phyloP scores from a whole-genome alignment of 2,329 filamentous ascomycete genomes.

The Tympanopsis confertula region DNA sequence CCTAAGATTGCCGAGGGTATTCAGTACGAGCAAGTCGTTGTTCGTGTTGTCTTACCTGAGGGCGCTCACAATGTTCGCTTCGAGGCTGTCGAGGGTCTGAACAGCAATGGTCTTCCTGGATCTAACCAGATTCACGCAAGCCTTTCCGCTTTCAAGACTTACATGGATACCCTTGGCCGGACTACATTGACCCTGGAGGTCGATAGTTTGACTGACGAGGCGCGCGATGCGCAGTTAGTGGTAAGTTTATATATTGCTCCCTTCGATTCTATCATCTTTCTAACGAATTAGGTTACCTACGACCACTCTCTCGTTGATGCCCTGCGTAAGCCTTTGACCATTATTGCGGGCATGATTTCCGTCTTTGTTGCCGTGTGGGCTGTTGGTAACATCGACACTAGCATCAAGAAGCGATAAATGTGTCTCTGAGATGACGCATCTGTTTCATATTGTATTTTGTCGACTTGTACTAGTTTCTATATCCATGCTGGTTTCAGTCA shows the following conservation, averaged over 20 bases:
- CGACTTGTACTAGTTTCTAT: too few relatives aligned
- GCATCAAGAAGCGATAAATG: constrained; percentile 1
- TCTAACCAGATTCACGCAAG: neutral
- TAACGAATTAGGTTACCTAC: neutral
- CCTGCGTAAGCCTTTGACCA: neutral
- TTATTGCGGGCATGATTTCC: neutral
- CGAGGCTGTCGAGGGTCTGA: neutral
- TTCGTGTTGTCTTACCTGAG: constrained; percentile 59
- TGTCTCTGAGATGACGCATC: neutral
- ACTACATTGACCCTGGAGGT: neutral
- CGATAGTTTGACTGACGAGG: neutral
- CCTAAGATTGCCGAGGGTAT: constrained; percentile 54
- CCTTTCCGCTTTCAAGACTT: neutral
- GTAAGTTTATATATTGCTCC: neutral
- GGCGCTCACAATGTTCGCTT: constrained; percentile 41
- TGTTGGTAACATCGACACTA: neutral
- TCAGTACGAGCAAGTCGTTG: constrained; percentile 51
- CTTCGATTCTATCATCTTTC: neutral
- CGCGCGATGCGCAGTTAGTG: neutral
- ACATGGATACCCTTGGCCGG: constrained; percentile 1
- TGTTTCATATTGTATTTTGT: neutral
- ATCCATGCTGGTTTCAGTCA: too few relatives aligned
- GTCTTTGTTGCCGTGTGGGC: neutral
- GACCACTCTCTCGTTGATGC: neutral
- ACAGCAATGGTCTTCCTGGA: neutral